Conservation (phyloP, 2,329 filamentous ascomycete genomes). For the Colletotrichum tanaceti region DNA sequence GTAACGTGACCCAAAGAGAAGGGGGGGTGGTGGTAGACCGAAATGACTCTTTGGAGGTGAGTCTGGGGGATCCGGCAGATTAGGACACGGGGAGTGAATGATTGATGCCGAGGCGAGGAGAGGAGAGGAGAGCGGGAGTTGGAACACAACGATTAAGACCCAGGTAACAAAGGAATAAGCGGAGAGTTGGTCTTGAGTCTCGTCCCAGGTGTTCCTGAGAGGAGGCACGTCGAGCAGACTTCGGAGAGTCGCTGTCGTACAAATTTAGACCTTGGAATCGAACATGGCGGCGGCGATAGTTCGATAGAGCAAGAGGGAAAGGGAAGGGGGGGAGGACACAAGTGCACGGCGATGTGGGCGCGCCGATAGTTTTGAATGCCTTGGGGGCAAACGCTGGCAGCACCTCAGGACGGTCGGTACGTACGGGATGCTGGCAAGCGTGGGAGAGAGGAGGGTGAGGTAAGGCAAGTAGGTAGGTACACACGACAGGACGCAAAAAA, state of each 20-base stretch:
- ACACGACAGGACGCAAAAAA: background rate
- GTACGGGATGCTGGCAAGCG: conserved; percentile 4
- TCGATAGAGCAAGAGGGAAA: conserved; percentile 55
- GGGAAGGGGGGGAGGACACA: conserved; percentile 52
- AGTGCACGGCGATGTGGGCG: conserved; percentile 46
- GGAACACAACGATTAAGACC: conserved; percentile 39
- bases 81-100: conserved; percentile 39
- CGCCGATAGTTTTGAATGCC: conserved; percentile 51
- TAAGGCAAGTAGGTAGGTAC: conserved; percentile 7
- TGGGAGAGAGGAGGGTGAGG: too few species aligned
- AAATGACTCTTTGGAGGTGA: conserved; percentile 39
- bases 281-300: conserved; percentile 66
- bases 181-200: conserved; percentile 49
- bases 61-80: conserved; percentile 38
- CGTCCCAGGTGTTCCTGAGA: conserved; percentile 41
- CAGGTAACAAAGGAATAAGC: conserved; percentile 48
- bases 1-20: conserved; percentile 33
- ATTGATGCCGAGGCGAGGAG: conserved; percentile 38
- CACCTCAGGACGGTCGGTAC: background rate
- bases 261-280: conserved; percentile 63
- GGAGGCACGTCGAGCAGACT: conserved; percentile 60
- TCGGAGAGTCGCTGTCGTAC: conserved; percentile 63
- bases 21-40: conserved; percentile 31
- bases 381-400: conserved; percentile 20
- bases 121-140: conserved; percentile 35